Base-by-base conservation (phyloP, 163 green algal species). In the Trebouxia gelatinosa region DNA sequence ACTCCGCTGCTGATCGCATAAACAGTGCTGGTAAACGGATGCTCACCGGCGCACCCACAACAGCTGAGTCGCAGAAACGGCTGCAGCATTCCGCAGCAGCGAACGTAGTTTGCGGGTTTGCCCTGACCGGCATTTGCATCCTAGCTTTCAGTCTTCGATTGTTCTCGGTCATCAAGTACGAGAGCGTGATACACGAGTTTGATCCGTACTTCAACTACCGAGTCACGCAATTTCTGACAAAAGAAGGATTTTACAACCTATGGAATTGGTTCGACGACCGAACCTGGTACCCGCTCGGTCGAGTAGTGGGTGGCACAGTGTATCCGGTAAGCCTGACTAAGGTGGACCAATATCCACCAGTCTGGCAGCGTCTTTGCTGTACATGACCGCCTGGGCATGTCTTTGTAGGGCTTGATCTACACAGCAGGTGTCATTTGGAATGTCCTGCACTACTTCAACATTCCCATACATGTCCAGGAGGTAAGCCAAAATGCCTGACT, bases 181-280 rank as follows among this genome's bases (percentile, higher is more conserved):
- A 98, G 80, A 90, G 78, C 19, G 92, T 94, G n/a, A 94, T 93
- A 80, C 87, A 92, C 77, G 87, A 91, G 83, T 92, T 89, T 34
- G 87, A 91, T 78, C 91, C 90, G 0, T 95, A 94, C 82, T 95
- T 95, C 87, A 97, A 97, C 85, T 97, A 95, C 77, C 85, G 90
- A 0, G 93, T 97, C 39, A 97, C 92, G 0, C 85, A 91, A 72
- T 96, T 92, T 80, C 82, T 98, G 11, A 92, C 88, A 0, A 89
- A 94, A 31, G 74, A 96, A 39, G 93, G 93, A 6, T 93, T 95
- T 61, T 95, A 95, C 68, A 85, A 92, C 38, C 86, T 95, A 38
- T 97, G 93, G 93, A 95, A 98, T 83, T 97, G 93, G 87, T 97
- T 97, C 78, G 93, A 97, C 83, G 88, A 91, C 11, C 85, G 87